A percentile compares a stretch with the other conserved stretches of the same genome.
Evolutionary conservation across 495 filamentous ascomycete species (phyloP).

Genomic region (Astrocystis sublimbata): DNA sequence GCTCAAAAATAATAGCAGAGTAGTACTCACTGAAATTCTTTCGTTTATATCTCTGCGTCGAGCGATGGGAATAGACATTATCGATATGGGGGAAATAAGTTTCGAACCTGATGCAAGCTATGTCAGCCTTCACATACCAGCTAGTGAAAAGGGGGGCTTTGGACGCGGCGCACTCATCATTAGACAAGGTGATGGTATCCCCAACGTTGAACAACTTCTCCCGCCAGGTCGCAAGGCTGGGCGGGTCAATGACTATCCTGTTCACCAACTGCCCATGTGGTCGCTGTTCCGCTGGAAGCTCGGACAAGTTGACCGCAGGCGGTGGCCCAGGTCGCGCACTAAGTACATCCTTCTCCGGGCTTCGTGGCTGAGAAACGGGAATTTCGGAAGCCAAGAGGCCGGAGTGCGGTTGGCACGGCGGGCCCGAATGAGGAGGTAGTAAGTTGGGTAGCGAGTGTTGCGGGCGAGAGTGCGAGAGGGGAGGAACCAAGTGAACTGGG

Average conservation of each 20-base stretch:
- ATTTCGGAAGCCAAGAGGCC: conserved; percentile 45
- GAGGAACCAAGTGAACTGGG: conserved; percentile 27
- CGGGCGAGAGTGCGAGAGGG: conserved; percentile 37
- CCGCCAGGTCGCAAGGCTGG: conserved; percentile 72
- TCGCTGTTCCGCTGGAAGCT: conserved; percentile 38
- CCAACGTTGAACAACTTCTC: conserved; percentile 76
- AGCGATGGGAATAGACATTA: conserved; percentile 90
- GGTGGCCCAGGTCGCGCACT: conserved; percentile 19
- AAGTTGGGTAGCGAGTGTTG: conserved; percentile 33
- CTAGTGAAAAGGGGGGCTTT: not conserved
- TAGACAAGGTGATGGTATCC: conserved; percentile 69
- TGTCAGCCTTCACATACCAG: conserved; percentile 13
- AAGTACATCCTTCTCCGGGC: conserved; percentile 34
- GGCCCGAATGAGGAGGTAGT: conserved; percentile 36
- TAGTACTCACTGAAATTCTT: conserved; percentile 58
- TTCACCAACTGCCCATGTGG: conserved; percentile 56
- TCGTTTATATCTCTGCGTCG: conserved; percentile 82
- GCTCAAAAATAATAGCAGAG: not conserved
- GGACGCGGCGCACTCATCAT: conserved; percentile 67
- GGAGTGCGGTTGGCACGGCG: conserved; percentile 38
- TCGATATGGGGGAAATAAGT: conserved; percentile 90
- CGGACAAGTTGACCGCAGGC: conserved; percentile 21
- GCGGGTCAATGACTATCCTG: conserved; percentile 65
- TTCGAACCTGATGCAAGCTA: conserved; percentile 61
- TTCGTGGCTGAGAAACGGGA: conserved; percentile 38